A percentile compares a stretch with the other conserved stretches of the same genome.
Evolutionary conservation across 2,329 filamentous ascomycete genomes (phyloP).

Genomic region (Diaporthe sp.): DNA sequence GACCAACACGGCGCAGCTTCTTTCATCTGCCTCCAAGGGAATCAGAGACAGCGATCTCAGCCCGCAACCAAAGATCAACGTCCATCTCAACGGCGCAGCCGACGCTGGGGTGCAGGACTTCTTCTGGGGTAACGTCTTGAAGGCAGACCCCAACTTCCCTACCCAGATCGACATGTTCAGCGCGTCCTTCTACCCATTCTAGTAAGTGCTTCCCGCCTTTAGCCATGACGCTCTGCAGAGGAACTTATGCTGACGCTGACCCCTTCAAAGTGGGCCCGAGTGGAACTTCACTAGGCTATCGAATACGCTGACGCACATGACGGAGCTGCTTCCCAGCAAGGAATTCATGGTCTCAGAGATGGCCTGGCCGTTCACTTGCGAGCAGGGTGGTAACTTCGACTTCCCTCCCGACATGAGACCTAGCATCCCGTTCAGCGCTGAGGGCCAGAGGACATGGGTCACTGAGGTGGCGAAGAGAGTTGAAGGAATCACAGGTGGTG

Average conservation of each 20-base stretch:
- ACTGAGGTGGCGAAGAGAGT: conserved; percentile 70
- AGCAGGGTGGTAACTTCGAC: conserved; percentile 61
- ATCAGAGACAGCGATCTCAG: conserved; percentile 72
- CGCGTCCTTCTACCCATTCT: conserved; percentile 58
- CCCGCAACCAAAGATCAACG: conserved; percentile 76
- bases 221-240: no score
- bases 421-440: conserved; percentile 71
- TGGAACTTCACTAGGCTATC: conserved; percentile 22
- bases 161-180: conserved; percentile 79
- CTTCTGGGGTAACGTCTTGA: conserved; percentile 69
- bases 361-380: conserved; percentile 76
- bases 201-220: neutral
- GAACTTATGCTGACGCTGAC: neutral
- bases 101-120: conserved; percentile 74
- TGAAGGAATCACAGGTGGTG: conserved; percentile 62
- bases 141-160: conserved; percentile 59
- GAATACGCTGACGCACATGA: conserved; percentile 12
- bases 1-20: conserved; percentile 71
- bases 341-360: conserved; percentile 77
- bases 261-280: neutral
- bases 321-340: conserved; percentile 59
- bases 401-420: conserved; percentile 71
- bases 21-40: conserved; percentile 73
- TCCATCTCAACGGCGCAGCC: conserved; percentile 83
- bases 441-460: conserved; percentile 73